Base-by-base conservation (phyloP, 805 yeast species). In the Myxozyma melibiosi region DNA sequence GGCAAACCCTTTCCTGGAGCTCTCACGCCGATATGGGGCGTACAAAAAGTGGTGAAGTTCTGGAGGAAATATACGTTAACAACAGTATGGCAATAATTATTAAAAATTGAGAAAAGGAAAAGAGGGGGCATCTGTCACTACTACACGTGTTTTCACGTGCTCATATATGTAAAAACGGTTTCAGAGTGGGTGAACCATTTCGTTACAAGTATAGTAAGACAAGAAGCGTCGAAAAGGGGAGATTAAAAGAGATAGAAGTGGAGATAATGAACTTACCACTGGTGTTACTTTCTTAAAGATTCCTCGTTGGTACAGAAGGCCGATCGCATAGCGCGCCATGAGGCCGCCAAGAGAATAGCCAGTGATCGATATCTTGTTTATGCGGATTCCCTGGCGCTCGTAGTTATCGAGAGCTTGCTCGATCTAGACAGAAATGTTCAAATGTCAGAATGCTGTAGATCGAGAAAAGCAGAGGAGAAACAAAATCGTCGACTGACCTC, bases 261-360 rank as follows among this genome's bases (percentile, higher is more conserved):
- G 25, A 13, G 47, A 31, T 14, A 13, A 16, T n/a, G 3, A 18
- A 49, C 64, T 39, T 54, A 61, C 63, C 51, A 84, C 73, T 2
- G 92, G 89, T 37, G 73, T 76, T 13, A 88, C 76, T 3, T 68
- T 65, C 20, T 79, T 76, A 69, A 84, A 86, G 57, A 76, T 75
- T 3, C 78, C 79, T 63, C 78, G 77, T 34, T 77, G 76, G 62
- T 82, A 75, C 62, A 84, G 74, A 44, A 86, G 76, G 1, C 97
- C 97, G 45, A 90, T 77, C 25, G 90, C 84, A 69, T 88, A 90
- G 49, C 97, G 76, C 0, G 90, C 78, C 31, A 92, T 82, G 34
- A 91, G 72, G 0, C 98, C 98, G 22, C 98, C 65, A 24, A 92
- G 74, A 0, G 96, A 88, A 70, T 91, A 92, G 0, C 98, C 97